phyloP scores from a whole-genome alignment of 257 asterid species.

The Solanum sitiens region DNA sequence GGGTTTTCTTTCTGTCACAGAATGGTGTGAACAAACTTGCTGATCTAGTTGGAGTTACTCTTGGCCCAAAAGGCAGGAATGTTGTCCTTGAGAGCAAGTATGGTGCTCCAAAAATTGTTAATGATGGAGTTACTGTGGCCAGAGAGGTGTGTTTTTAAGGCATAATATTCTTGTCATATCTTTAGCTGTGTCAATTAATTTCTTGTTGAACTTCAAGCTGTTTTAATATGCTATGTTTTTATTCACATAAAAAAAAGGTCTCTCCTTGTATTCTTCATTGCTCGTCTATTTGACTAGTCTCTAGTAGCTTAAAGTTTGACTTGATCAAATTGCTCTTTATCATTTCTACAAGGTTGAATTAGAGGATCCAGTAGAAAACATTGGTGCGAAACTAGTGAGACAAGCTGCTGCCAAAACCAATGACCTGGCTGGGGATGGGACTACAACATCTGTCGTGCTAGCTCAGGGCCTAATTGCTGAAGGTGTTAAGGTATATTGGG shows the following conservation, averaged over 20 bases:
- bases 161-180: not conserved
- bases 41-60: slow-evolving; percentile 91
- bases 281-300: not conserved
- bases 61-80: slow-evolving; percentile 97
- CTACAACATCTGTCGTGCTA: slow-evolving; percentile 95
- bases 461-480: slow-evolving; percentile 96
- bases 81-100: slow-evolving; percentile 97
- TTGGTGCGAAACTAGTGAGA: slow-evolving; percentile 93
- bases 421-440: slow-evolving; percentile 98
- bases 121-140: slow-evolving; percentile 97
- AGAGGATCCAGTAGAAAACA: slow-evolving; percentile 96
- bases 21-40: slow-evolving; percentile 89
- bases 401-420: slow-evolving; percentile 98
- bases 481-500: slow-evolving; percentile 74
- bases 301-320: not conserved
- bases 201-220: not conserved
- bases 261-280: not conserved
- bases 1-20: slow-evolving; percentile 24
- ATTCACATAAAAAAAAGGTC: not conserved
- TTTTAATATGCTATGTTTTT: not conserved
- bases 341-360: slow-evolving; percentile 55
- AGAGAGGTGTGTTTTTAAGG: slow-evolving; percentile 45
- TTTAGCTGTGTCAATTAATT: not conserved
- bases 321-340: not conserved
- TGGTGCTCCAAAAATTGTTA: slow-evolving; percentile 93